Evolutionary conservation across 2,329 filamentous ascomycete genomes (phyloP), one percentile per base, ranked within the genome.

Genomic region (Aspergillus terreus): DNA sequence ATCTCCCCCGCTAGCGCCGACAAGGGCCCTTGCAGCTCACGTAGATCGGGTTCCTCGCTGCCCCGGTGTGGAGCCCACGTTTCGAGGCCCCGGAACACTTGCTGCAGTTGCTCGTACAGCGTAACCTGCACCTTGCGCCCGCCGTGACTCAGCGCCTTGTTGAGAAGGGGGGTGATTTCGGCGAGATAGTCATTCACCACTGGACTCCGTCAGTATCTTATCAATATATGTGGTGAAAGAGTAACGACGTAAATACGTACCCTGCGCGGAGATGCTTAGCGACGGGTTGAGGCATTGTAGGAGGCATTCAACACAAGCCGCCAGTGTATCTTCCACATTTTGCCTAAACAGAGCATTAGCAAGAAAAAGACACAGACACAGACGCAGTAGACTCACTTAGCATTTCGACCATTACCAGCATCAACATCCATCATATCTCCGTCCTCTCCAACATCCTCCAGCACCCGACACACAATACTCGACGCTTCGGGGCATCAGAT

Each of bases 361-460:
- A 9, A 17, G n/a, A 11, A 17, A 6, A 11, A 4, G 12, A 41
- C 23, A 30, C 44, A 43, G 11, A n/a, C 12, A 17, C n/a, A n/a
- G 14, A 27, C 19, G 19, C 23, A 17, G 32, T 6, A 12, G 63
- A 52, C 61, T 53, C 56, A 68, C 66, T 57, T 59, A 40, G 63
- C 66, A 49, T 69, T 67, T 33, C 77, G 76, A 7, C 67, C 71
- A 47, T 69, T 64, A 19, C 68, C 73, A 2, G 76, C 77, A 63
- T 87, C 85, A 19, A 88, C 73, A 15, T 90, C 87, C 86, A 90
- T 90, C 50, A 78, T 78, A 55, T 86, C 82, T 43, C 82, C 82
- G 33, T 72, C 67, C 15, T 65, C 58, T 30, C 79, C 78, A 4
- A 81, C 60, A 25, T 84, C 80, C 41, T 85, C 82, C 32, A 95